Percentiles rank a stretch among this genome's conserved stretches.
Conservation (phyloP, 192 early-diverging fungal species). For the Rhizophagus clarus region DNA sequence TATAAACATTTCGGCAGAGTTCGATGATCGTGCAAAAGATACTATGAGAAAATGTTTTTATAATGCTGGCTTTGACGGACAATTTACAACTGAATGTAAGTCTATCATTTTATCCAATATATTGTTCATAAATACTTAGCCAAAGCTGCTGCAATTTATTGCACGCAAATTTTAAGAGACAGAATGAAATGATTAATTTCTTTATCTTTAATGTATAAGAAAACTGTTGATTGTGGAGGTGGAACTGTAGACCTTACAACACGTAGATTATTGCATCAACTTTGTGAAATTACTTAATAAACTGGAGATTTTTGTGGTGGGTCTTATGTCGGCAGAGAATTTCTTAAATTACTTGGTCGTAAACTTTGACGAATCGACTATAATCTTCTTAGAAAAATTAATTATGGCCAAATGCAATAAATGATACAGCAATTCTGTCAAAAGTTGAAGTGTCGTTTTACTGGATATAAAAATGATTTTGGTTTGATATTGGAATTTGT, state of each 20-base stretch:
- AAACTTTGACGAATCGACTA: not conserved
- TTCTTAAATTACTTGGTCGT: not conserved
- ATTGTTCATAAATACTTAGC: not conserved
- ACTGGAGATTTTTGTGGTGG: conserved; percentile 47
- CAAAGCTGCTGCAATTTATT: conserved; percentile 5
- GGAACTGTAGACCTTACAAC: conserved; percentile 39
- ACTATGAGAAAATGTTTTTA: conserved; percentile 50
- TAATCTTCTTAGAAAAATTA: not conserved
- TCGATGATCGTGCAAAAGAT: no score
- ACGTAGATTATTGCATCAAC: not conserved
- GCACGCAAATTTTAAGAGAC: not conserved
- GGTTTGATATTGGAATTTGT: conserved; percentile 2
- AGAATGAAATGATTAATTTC: not conserved
- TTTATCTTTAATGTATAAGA: not conserved
- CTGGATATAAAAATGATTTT: not conserved
- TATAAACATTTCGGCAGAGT: no score
- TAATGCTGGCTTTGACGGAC: conserved; percentile 34
- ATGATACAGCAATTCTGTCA: conserved; percentile 2
- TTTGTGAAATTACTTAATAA: conserved; percentile 50
- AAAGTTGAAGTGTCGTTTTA: not conserved
- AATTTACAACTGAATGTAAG: no score
- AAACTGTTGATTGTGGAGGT: conserved; percentile 41
- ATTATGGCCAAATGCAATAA: conserved; percentile 21
- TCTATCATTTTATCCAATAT: no score
- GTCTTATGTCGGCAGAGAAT: conserved; percentile 45